Conservation (phyloP, 2,329 filamentous ascomycete species). For the Pseudopyrenochaeta lycopersici region DNA sequence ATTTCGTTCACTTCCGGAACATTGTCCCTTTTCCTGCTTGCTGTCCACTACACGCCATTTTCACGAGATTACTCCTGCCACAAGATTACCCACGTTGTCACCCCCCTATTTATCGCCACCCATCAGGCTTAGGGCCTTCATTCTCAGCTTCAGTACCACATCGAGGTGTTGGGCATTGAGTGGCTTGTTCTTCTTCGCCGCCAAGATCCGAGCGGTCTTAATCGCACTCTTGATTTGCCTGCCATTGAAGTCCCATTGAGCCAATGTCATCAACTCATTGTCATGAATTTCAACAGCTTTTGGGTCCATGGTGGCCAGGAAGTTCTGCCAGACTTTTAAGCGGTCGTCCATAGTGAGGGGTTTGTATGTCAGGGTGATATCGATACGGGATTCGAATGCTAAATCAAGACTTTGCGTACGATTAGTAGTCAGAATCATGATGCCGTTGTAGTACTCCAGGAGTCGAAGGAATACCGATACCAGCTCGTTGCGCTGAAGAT, state of each 20-base stretch:
- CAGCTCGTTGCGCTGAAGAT: slow-evolving; percentile 31
- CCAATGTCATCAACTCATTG: neutral
- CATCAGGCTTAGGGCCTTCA: slow-evolving; percentile 14
- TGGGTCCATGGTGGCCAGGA: no score
- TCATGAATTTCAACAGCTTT: no score
- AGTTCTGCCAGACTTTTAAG: no score
- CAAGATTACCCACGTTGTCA: neutral
- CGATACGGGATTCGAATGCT: slow-evolving; percentile 45
- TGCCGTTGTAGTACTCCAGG: slow-evolving; percentile 55
- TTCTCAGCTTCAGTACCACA: slow-evolving; percentile 13
- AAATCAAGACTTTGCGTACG: slow-evolving; percentile 51
- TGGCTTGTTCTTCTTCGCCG: slow-evolving; percentile 14
- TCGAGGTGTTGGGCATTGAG: slow-evolving; percentile 13
- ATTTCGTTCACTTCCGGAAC: no score
- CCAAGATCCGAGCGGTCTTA: slow-evolving; percentile 16
- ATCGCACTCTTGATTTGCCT: slow-evolving; percentile 15
- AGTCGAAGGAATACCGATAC: slow-evolving; percentile 44
- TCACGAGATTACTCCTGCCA: no score
- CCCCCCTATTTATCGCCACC: no score
- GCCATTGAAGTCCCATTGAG: slow-evolving; percentile 9
- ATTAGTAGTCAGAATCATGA: slow-evolving; percentile 57
- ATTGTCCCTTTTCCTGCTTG: no score
- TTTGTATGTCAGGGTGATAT: slow-evolving; percentile 9
- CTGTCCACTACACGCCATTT: neutral
- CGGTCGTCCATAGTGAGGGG: slow-evolving; percentile 52